Evolutionary conservation across 495 filamentous ascomycete genomes (phyloP), one percentile per base, ranked within the genome.

Genomic region (Talaromyces adpressus): DNA sequence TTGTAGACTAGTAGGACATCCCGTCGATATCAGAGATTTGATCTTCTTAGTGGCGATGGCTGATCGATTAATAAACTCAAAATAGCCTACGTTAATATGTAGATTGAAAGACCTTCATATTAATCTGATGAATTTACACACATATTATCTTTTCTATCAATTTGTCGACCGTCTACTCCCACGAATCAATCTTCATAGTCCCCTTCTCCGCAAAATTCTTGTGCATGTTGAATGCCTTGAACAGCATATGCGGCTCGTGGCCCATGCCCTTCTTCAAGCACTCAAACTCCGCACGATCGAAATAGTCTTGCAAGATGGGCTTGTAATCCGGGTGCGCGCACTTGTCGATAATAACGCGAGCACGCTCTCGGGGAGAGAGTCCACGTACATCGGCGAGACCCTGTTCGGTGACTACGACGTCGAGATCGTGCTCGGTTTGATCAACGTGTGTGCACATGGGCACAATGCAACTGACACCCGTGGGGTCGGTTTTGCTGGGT

Each of bases 381-480:
- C 91, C 92, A 29, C 91, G 84, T 9, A 96, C 91, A 72, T 96
- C 91, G 39, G 92, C 92, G 1, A 93, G 83, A 69, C 92, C 92
- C 68, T 89, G 86, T 77, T 96, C 92, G 3, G 92, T 96, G 8
- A 96, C 92, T 59, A 95, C 74, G 16, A 95, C 85, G 67, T 96
- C 92, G 47, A 96, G 82, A 72, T 92, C 92, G 74, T 95, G 91
- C 79, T 95, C 92, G 0, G 92, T 95, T 82, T 94, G 92, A 75
- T 96, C 92, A 66, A 96, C 81, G 78, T 96, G 92, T 6, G 92
- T 95, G 74, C 89, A 91, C 89, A 95, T 92, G 56, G 92, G 91
- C 34, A 96, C 91, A 67, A 96, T 93, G 77, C 91, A 94, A 70
- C 81, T 86, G 57, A 96, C 84, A 69, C 92, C 92, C 61, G 86